Evolutionary conservation across 441 rosid species (phyloP), one percentile per base, ranked within the genome.

Genomic region (Mallotus japonicus): DNA sequence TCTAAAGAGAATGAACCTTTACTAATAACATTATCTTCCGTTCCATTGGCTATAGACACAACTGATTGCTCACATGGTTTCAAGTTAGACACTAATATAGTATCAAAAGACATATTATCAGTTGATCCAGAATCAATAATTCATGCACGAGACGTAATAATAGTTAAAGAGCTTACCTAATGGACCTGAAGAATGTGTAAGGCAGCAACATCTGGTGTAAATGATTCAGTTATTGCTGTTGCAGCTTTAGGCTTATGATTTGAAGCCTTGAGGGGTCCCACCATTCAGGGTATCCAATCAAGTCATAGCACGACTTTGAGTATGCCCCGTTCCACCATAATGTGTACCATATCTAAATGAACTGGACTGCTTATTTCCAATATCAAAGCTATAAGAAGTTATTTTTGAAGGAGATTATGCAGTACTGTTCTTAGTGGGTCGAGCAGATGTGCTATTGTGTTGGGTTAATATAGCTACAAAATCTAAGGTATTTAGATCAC

Each of bases 71-170:
- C 12, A 32, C n/a, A 46, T 71, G 47, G 59, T 71, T 71, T 71
- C 4, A 60, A 8, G 1, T 60, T 24, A 24, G 28, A 24, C 28
- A 24, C 15, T 5, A 32, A 15, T 4, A 22, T 7, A 16, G 58
- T 71, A 46, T 71, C n/a, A 61, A 71, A 71, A 32, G 74, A 60
- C 59, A 71, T 71, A 17, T 47, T 32, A 61, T 71, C 32, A 62
- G n/a, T 71, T 22, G 65, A 16, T 47, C 74, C 28, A 15, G 24
- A 59, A 64, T 75, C 69, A 75, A 75, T 37, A 40, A 75, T 62
- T 70, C 51, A 69, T 62, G 50, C 40, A 67, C 5, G n/a, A 17
- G 9, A 24, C 28, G 1, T 24, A 24, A 24, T 24, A 24, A 24
- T 24, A 24, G 1, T 10, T 16, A 8, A 62, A n/a, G 1, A 8